These are phyloP conservation scores for Allium fistulosum DNA, from an alignment of 106 monocot genomes.

Conservation along the genomic window DNA sequence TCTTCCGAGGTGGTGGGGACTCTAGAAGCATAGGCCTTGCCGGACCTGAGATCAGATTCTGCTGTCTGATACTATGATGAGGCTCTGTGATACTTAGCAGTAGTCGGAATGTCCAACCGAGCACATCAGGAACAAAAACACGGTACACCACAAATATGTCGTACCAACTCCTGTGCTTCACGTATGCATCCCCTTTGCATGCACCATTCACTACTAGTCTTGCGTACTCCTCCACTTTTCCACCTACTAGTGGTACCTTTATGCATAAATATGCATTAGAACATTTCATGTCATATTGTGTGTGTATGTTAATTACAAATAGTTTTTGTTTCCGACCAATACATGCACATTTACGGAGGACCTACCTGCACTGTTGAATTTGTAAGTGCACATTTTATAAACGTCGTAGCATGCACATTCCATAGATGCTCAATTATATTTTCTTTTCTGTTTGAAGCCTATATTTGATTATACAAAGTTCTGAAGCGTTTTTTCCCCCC, in stretches of 20 bases:
- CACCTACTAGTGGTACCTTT: constrained; percentile 38
- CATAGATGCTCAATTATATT: too few species aligned
- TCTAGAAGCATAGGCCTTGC: constrained; percentile 16
- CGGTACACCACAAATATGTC: constrained; percentile 61
- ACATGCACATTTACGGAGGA: too few species aligned
- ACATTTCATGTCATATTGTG: too few species aligned
- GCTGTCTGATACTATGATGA: constrained; percentile 7
- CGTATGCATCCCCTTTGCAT: constrained; percentile 59
- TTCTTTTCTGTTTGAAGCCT: too few species aligned
- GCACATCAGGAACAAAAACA: constrained; percentile 52
- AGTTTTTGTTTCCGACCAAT: too few species aligned
- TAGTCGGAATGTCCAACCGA: constrained; percentile 58
- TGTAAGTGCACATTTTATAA: too few species aligned
- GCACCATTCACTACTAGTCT: constrained; percentile 50
- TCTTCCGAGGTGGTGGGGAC: constrained; percentile 9
- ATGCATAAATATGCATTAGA: neutral
- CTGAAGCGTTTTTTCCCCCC: too few species aligned
- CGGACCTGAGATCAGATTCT: constrained; percentile 7
- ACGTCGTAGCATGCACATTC: too few species aligned
- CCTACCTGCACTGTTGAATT: too few species aligned
- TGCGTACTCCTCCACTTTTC: constrained; percentile 47
- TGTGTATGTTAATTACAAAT: too few species aligned
- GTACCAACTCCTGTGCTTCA: constrained; percentile 57
- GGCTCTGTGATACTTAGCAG: constrained; percentile 15
- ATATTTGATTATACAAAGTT: too few species aligned